Evolutionary conservation across 164 flowering plant species (phyloP).

Genomic region (Dillenia suffruticosa): DNA sequence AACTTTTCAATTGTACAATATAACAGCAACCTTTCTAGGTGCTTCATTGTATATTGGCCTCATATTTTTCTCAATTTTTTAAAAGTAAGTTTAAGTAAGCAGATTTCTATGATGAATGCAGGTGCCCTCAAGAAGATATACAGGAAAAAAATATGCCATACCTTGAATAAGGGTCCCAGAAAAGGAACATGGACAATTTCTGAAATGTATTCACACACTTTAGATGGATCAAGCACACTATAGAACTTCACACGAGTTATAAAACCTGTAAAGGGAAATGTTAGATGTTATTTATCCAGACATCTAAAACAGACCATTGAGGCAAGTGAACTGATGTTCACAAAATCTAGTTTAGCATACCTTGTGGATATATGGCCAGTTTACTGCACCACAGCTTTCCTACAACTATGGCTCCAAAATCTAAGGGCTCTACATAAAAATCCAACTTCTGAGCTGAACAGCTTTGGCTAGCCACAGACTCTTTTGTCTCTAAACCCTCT

Average conservation of each 20-base stretch:
- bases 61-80: too few species aligned
- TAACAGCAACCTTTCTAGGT: too few species aligned
- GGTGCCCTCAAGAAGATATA: too few species aligned
- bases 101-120: too few species aligned
- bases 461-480: conserved; percentile 8
- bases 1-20: too few species aligned
- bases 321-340: background rate
- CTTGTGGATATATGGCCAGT: conserved; percentile 68
- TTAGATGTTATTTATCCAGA: background rate
- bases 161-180: conserved; percentile 85
- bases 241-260: conserved; percentile 60
- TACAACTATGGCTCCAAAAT: conserved; percentile 40
- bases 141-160: conserved; percentile 11
- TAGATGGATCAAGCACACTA: conserved; percentile 48
- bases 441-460: conserved; percentile 7
- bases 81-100: too few species aligned
- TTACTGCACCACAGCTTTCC: conserved; percentile 62
- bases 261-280: conserved; percentile 46
- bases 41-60: too few species aligned
- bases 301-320: background rate
- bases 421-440: conserved; percentile 39
- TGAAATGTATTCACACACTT: conserved; percentile 45
- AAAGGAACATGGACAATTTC: conserved; percentile 81
- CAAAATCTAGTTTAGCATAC: conserved; percentile 22
- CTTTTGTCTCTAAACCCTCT: conserved; percentile 4